These are phyloP conservation scores for Paramecium bursaria DNA, from an alignment of 73 alveolate species.

Conservation along the genomic window DNA sequence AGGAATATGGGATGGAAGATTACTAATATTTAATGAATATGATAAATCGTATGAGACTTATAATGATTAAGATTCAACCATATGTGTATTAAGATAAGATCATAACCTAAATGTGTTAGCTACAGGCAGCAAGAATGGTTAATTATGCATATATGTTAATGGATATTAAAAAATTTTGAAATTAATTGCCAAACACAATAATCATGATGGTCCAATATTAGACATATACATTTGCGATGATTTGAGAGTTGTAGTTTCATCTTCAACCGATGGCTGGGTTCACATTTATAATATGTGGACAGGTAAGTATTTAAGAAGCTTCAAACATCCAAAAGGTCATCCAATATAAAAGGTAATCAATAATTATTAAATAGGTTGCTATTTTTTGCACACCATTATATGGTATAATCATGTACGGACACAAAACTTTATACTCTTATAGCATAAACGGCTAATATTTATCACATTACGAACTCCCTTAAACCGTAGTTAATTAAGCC, in stretches of 20 bases:
- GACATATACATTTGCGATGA: slow-evolving; percentile 60
- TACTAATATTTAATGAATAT: slow-evolving; percentile 52
- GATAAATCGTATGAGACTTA: slow-evolving; percentile 31
- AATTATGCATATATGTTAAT: neutral
- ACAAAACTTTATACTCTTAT: slow-evolving; percentile 73
- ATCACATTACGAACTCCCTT: slow-evolving; percentile 30
- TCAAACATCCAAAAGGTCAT: slow-evolving; percentile 73
- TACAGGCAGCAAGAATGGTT: slow-evolving; percentile 68
- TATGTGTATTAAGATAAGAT: slow-evolving; percentile 68
- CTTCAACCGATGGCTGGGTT: slow-evolving; percentile 31
- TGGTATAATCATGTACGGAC: slow-evolving; percentile 76
- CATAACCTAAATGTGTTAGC: slow-evolving; percentile 63
- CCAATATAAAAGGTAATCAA: slow-evolving; percentile 72
- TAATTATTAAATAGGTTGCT: slow-evolving; percentile 5
- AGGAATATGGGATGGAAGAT: slow-evolving; percentile 77
- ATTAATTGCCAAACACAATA: slow-evolving; percentile 61
- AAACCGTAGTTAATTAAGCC: slow-evolving; percentile 38
- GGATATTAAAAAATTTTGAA: slow-evolving; percentile 48
- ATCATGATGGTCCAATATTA: slow-evolving; percentile 58
- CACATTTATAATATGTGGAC: slow-evolving; percentile 77
- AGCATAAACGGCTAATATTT: slow-evolving; percentile 79
- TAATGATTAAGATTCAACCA: slow-evolving; percentile 64
- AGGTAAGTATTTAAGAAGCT: slow-evolving; percentile 76
- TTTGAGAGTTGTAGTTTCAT: slow-evolving; percentile 57
- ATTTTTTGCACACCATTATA: slow-evolving; percentile 76